Conservation (phyloP, 208 protist species). For the Acanthamoeba lugdunensis region DNA sequence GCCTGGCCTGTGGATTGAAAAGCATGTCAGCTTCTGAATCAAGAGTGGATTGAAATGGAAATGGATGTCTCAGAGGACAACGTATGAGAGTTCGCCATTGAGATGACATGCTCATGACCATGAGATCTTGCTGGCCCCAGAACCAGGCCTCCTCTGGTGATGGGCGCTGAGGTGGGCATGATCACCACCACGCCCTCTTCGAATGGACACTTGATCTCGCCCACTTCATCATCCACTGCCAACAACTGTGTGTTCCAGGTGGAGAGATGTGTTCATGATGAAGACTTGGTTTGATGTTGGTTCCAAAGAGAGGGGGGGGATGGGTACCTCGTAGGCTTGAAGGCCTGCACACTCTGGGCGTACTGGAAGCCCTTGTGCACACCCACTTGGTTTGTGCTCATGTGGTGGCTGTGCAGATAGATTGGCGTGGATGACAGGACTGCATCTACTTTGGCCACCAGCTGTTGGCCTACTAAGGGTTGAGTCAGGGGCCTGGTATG, state of each 20-base stretch:
- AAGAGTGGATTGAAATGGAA: background rate
- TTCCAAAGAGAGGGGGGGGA: background rate
- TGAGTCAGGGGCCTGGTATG: constrained; percentile 2
- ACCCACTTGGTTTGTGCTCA: background rate
- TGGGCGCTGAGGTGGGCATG: constrained; percentile 26
- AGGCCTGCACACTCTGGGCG: background rate
- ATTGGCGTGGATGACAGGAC: no score
- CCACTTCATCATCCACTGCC: constrained; percentile 19
- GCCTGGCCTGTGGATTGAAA: constrained; percentile 88
- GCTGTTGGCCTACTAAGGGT: no score
- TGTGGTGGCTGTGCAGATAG: background rate
- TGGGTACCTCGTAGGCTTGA: background rate
- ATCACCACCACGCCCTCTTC: constrained; percentile 43
- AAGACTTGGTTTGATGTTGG: no score
- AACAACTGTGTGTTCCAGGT: background rate
- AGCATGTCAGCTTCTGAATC: background rate
- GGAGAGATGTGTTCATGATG: background rate
- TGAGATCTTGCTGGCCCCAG: background rate
- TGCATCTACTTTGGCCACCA: no score
- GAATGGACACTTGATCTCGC: constrained; percentile 29
- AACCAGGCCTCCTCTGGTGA: constrained; percentile 50
- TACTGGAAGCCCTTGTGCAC: background rate
- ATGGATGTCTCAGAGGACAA: constrained; percentile 32
- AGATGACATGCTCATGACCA: constrained; percentile 83
- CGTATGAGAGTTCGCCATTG: constrained; percentile 95